Percentiles rank a stretch among this genome's conserved stretches.
phyloP scores from a whole-genome alignment of 2,329 filamentous ascomycete genomes.

The Neurospora sp. region DNA sequence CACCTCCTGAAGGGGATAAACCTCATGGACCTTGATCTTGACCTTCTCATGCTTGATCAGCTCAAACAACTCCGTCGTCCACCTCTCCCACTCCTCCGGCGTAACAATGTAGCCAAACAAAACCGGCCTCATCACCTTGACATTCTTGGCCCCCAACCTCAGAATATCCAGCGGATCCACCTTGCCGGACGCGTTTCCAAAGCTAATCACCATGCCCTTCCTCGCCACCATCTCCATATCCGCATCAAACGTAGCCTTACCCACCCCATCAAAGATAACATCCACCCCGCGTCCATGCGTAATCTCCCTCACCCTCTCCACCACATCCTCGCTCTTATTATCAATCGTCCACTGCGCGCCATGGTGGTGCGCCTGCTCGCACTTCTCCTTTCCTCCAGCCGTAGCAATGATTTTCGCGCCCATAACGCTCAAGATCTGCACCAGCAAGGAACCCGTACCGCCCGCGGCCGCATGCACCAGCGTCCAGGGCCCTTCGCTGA shows the following conservation, averaged over 20 bases:
- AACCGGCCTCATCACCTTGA: slow-evolving; percentile 64
- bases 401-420: slow-evolving; percentile 75
- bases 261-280: slow-evolving; percentile 79
- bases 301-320: slow-evolving; percentile 52
- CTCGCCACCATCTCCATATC: slow-evolving; percentile 63
- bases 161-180: slow-evolving; percentile 55
- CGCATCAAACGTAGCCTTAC: slow-evolving; percentile 73
- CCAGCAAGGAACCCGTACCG: slow-evolving; percentile 66
- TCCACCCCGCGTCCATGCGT: slow-evolving; percentile 64
- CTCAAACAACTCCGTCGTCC: slow-evolving; percentile 61
- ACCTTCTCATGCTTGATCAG: slow-evolving; percentile 61
- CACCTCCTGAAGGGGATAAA: slow-evolving; percentile 66
- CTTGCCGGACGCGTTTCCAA: slow-evolving; percentile 71
- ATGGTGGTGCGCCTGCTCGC: slow-evolving; percentile 54
- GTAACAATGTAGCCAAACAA: slow-evolving; percentile 62
- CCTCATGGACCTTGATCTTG: slow-evolving; percentile 62
- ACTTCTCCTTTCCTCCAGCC: slow-evolving; percentile 63
- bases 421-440: slow-evolving; percentile 60
- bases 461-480: slow-evolving; percentile 81
- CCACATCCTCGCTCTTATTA: slow-evolving; percentile 51
- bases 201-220: slow-evolving; percentile 69
- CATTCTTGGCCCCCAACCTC: slow-evolving; percentile 61
- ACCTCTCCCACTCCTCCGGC: slow-evolving; percentile 59
- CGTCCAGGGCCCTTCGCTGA: slow-evolving; percentile 69
- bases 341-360: slow-evolving; percentile 66